Evolutionary conservation across 2,329 filamentous ascomycete species (phyloP).

Genomic region (Diaporthe ampelina): DNA sequence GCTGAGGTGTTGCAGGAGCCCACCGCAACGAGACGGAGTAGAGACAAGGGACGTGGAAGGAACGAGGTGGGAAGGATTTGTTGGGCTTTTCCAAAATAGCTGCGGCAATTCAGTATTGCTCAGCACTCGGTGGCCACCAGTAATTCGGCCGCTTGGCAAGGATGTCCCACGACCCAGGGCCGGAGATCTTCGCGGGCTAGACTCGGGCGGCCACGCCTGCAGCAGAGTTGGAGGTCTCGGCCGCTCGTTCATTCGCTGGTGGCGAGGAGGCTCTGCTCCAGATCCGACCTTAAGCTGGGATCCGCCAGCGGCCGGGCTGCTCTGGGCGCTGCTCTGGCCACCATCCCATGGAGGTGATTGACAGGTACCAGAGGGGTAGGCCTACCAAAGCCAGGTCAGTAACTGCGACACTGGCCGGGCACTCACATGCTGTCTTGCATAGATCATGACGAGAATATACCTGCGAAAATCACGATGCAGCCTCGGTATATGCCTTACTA

Average conservation of each 20-base stretch:
- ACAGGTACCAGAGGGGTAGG: not conserved
- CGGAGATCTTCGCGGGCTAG: slow-evolving; percentile 26
- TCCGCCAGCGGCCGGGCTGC: slow-evolving; percentile 12
- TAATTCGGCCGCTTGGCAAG: slow-evolving; percentile 19
- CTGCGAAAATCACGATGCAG: not conserved
- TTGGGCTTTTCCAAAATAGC: slow-evolving; percentile 22
- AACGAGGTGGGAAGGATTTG: slow-evolving; percentile 4
- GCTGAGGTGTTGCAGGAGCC: slow-evolving; percentile 9
- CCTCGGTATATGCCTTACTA: not conserved
- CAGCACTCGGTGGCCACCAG: slow-evolving; percentile 8
- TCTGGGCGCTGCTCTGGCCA: not conserved
- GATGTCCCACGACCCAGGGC: slow-evolving; percentile 5
- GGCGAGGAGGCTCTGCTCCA: slow-evolving; percentile 40
- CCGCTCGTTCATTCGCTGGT: slow-evolving; percentile 20
- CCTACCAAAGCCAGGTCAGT: not conserved
- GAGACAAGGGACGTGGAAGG: not conserved
- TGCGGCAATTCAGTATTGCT: slow-evolving; percentile 26
- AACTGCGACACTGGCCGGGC: not conserved
- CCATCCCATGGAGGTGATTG: not conserved
- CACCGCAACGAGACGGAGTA: not conserved
- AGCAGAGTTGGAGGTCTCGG: slow-evolving; percentile 30
- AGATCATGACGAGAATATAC: not conserved
- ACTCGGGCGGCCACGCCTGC: slow-evolving; percentile 16
- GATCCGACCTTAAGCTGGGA: slow-evolving; percentile 14
- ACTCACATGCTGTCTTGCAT: not conserved